Evolutionary conservation across 176 grass and related monocot species (phyloP).

Genomic region (Melocanna baccifera): DNA sequence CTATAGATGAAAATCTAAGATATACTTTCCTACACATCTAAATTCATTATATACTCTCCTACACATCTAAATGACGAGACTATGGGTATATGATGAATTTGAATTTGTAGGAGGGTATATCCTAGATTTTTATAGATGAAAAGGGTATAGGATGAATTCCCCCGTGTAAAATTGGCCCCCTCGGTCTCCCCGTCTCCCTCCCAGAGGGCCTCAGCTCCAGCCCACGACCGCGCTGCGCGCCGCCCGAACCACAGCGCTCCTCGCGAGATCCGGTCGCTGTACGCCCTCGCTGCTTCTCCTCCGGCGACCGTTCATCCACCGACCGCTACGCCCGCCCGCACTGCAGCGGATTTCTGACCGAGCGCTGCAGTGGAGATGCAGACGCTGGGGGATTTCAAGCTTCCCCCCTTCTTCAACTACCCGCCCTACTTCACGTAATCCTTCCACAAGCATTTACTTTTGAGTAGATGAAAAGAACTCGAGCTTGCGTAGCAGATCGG

Average conservation of each 20-base stretch:
- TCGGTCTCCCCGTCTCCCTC: no score
- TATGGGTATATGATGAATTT: no score
- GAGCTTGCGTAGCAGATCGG: neutral
- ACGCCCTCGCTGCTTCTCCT: neutral
- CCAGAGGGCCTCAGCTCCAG: neutral
- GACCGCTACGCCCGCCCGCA: neutral
- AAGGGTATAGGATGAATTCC: no score
- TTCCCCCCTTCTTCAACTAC: constrained; percentile 83
- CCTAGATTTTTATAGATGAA: no score
- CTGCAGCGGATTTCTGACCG: neutral
- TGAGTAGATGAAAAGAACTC: neutral
- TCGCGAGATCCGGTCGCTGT: neutral
- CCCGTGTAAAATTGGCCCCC: no score
- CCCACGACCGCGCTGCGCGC: neutral
- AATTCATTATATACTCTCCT: no score
- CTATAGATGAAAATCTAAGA: no score
- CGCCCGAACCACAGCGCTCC: neutral
- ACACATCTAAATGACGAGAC: no score
- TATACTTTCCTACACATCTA: no score
- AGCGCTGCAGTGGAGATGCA: constrained; percentile 36
- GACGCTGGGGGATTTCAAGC: constrained; percentile 59
- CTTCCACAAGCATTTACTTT: neutral
- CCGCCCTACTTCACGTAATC: constrained; percentile 93
- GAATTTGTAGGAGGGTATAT: no score
- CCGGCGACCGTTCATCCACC: neutral